Base-by-base conservation (phyloP, 495 filamentous ascomycete species). In the Hamigera avellanea region DNA sequence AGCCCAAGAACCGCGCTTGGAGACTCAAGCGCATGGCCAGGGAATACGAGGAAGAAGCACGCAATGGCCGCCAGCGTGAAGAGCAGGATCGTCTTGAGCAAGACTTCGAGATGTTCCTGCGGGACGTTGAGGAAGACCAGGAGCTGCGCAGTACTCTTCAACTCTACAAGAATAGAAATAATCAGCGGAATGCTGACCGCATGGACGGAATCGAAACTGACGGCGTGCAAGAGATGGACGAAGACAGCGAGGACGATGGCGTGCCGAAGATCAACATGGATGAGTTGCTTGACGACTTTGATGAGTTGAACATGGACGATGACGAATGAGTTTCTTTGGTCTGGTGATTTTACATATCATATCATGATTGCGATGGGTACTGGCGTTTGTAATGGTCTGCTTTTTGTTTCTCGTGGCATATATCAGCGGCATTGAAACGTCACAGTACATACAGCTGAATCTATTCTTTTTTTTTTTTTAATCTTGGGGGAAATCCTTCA, bases 91-190 rank as follows among this genome's bases (percentile, higher is more conserved):
- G 76, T 30, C 76, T 86, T 51, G 93, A 96, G 44, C 69, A 75
- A 26, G 91, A 99, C 57, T 96, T 86, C 53, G 93, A 99, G 67
- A 76, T 83, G 76, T 99, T 99, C 75, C 62, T 99, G 62, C 76
- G 83, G 27, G 93, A 96, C 58, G 81, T 99, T 8, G 93, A 99
- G 58, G 87, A 95, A 54, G 93, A 99, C 54, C 69, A 78, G 26
- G 93, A 99, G 46, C 67, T 99, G 34, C 70, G 89, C 18, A 64
- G 74, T 34, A 86, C 86, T 3, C 56, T 96, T 50, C 81, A 83
- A 36, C 48, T 99, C 48, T 99, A 93, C 61, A 95, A 94, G 68
- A 62, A 60, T 32, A 61, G 70, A 38, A 59, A 71, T 32, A 53
- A 50, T 41, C 56, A 59, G 28, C 50, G 41, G 32, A 54, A 28